These are phyloP conservation scores for Cercospora beticola DNA, from an alignment of 2,329 filamentous ascomycete genomes.

Conservation along the genomic window DNA sequence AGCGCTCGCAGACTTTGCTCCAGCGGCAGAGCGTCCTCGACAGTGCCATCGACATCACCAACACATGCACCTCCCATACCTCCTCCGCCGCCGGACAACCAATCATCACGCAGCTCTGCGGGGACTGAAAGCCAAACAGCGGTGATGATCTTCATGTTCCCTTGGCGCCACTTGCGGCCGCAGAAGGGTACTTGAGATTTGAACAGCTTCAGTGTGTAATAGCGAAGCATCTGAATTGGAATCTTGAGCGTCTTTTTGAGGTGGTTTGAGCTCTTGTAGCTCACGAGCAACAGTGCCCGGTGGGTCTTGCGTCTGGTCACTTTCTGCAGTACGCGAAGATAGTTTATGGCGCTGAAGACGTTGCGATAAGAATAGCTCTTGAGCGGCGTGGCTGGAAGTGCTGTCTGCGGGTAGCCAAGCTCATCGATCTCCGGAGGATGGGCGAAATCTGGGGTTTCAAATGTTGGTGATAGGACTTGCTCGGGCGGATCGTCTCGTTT, in stretches of 20 bases:
- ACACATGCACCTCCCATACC: conserved; percentile 39
- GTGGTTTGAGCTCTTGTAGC: conserved; percentile 92
- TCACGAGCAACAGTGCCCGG: conserved; percentile 86
- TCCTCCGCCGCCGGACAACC: conserved; percentile 73
- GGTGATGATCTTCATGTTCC: conserved; percentile 98
- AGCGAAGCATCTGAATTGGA: conserved; percentile 79
- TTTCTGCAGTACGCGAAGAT: conserved; percentile 94
- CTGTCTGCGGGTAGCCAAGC: conserved; percentile 73
- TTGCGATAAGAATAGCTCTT: conserved; percentile 90
- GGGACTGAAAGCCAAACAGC: conserved; percentile 92
- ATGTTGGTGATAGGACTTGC: conserved; percentile 39
- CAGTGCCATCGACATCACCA: conserved; percentile 81
- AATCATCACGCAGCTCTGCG: conserved; percentile 90
- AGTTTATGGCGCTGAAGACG: conserved; percentile 94
- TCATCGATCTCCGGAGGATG: conserved; percentile 71
- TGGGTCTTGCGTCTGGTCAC: conserved; percentile 95
- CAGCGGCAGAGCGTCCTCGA: conserved; percentile 86
- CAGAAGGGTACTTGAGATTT: conserved; percentile 98
- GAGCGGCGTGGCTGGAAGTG: conserved; percentile 72
- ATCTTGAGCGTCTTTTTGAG: conserved; percentile 89
- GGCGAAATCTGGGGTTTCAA: conserved; percentile 31
- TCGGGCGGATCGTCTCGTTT: conserved; percentile 45
- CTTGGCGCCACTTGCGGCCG: conserved; percentile 95
- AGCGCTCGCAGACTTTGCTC: conserved; percentile 87
- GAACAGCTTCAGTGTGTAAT: conserved; percentile 97